Base-by-base conservation (phyloP, 495 filamentous ascomycete species). In the Aspergillus haitiensis region DNA sequence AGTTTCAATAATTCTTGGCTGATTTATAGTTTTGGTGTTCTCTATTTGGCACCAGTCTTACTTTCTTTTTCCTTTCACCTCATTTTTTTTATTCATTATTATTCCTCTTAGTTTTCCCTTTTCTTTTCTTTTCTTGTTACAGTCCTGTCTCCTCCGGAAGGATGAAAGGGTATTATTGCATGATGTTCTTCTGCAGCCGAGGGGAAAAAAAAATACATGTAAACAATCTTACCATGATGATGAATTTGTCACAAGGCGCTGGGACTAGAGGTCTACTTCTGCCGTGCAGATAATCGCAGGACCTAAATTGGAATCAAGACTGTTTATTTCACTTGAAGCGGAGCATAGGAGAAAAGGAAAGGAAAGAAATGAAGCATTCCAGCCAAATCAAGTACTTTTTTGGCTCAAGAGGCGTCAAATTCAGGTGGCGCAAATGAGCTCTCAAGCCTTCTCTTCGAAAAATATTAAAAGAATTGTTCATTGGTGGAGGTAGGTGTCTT, bases 1-100 rank as follows among this genome's bases (percentile, higher is more conserved):
- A 42, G 18, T 5, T 60, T 61, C 36, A 59, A 34, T 64, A 37
- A 55, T 63, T 54, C 59, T 44, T 56, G 53, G 35, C 56, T 42
- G 10, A 16, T 51, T 58, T 52, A 40, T n/a, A 27, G 16, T 7
- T 64, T 56, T 35, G 35, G 52, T 55, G 37, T 39, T 35, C 27
- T 55, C 33, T 56, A 31, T 61, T 47, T 49, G 56, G 45, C 9
- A 39, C 21, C 10, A 32, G 37, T 27, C 21, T 27, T 40, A 39
- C 39, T 21, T 13, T 34, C 34, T 37, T 44, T 58, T 44, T 12
- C 47, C 37, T 31, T 44, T 47, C 16, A 13, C 35, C 52, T 40
- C 21, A 27, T 44, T 45, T 13, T 40, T 52, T 16, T 36, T 33
- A n/a, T 42, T 60, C 31, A 33, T 46, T 51, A 8, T 48, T 51